Evolutionary conservation across 495 filamentous ascomycete genomes (phyloP).

Genomic region (Talaromyces wortmannii): DNA sequence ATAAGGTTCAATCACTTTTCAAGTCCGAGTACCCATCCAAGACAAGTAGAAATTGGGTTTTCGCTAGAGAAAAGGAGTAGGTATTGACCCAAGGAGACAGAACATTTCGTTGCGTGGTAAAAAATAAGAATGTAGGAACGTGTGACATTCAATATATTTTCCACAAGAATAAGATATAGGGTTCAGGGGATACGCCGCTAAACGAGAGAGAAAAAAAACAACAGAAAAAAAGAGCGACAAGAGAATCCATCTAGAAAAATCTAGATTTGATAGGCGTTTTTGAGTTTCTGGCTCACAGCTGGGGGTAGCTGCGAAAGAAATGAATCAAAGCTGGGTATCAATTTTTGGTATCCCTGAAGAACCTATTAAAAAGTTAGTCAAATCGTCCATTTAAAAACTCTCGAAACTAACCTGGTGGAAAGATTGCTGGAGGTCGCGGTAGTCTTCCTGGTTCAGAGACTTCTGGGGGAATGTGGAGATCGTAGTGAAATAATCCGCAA

Average conservation of each 20-base stretch:
- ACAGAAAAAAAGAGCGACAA: neutral
- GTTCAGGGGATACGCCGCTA: conserved; percentile 1
- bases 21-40: too few species aligned
- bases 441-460: conserved; percentile 41
- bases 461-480: conserved; percentile 69
- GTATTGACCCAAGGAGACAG: neutral
- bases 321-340: conserved; percentile 79
- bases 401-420: conserved; percentile 42
- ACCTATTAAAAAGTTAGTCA: conserved; percentile 43
- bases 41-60: too few species aligned
- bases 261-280: conserved; percentile 38
- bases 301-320: conserved; percentile 66
- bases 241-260: neutral
- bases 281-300: conserved; percentile 51
- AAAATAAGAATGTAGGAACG: neutral
- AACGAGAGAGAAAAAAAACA: neutral
- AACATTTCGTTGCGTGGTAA: neutral
- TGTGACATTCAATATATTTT: neutral
- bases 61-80: too few species aligned
- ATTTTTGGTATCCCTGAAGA: conserved; percentile 70
- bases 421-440: conserved; percentile 42
- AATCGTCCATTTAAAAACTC: conserved; percentile 5
- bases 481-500: conserved; percentile 77
- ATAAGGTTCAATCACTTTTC: too few species aligned
- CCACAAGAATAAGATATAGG: neutral